Evolutionary conservation across 2,329 filamentous ascomycete species (phyloP).

Genomic region (Chaetothyriales sp.): DNA sequence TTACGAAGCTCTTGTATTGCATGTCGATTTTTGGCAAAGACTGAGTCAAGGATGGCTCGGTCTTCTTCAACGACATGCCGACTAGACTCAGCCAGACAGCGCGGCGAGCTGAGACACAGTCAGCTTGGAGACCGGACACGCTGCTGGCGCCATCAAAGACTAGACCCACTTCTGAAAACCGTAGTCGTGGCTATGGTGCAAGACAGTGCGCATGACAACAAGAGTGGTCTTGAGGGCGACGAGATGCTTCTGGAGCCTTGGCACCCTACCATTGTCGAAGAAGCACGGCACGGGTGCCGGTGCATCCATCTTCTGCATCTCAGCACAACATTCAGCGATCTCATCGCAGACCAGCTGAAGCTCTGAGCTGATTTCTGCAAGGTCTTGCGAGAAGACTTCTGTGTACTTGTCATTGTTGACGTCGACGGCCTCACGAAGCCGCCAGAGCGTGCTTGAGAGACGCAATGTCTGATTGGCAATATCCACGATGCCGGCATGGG

Average conservation of each 20-base stretch:
- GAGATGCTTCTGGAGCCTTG: constrained; percentile 16
- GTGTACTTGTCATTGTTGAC: constrained; percentile 13
- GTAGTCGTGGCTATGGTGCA: constrained; percentile 18
- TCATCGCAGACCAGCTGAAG: constrained; percentile 16
- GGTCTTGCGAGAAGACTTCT: constrained; percentile 15
- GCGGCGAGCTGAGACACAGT: constrained; percentile 6
- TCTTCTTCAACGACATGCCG: constrained; percentile 16
- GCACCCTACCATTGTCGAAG: constrained; percentile 14
- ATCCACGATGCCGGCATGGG: not conserved
- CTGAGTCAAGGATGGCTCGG: constrained; percentile 14
- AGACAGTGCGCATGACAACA: constrained; percentile 18
- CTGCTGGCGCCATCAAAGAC: not conserved
- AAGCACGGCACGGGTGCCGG: constrained; percentile 12
- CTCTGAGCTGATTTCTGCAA: constrained; percentile 13
- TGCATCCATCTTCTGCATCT: constrained; percentile 14
- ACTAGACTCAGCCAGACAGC: constrained; percentile 11
- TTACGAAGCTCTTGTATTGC: constrained; percentile 13
- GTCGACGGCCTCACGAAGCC: constrained; percentile 12
- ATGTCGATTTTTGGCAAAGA: constrained; percentile 14
- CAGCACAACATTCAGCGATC: constrained; percentile 14
- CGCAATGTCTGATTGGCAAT: not conserved
- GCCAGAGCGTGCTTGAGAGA: not conserved
- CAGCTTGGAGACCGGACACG: no score
- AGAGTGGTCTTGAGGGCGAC: constrained; percentile 17
- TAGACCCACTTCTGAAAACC: constrained; percentile 13